Conservation (phyloP, 179 eudicot genomes). For the Vitellaria paradoxa region DNA sequence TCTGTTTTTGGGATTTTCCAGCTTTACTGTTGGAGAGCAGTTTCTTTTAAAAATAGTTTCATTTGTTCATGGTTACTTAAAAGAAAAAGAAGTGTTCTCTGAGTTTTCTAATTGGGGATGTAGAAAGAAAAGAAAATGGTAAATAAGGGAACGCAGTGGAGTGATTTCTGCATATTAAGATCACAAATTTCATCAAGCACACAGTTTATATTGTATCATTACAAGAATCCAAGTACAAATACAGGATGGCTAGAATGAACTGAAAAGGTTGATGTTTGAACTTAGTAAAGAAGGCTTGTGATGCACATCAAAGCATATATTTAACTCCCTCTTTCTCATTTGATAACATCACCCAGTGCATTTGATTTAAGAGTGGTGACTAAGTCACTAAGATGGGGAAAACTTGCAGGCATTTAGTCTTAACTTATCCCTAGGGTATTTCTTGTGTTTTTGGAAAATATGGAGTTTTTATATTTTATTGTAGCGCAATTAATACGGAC, state of each 20-base stretch:
- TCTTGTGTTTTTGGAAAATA: no score
- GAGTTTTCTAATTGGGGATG: background rate
- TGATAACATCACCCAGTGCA: background rate
- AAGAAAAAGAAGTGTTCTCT: background rate
- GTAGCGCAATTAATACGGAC: no score
- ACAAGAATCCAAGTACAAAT: background rate
- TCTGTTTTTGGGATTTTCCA: background rate
- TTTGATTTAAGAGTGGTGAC: background rate
- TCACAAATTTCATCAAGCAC: background rate
- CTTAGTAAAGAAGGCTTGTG: background rate
- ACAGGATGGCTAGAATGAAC: slow-evolving; percentile 5
- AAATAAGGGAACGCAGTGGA: background rate
- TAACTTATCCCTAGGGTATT: no score
- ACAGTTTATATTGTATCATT: background rate
- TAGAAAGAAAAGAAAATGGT: background rate
- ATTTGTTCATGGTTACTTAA: background rate
- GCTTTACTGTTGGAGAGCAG: background rate
- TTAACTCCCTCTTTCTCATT: background rate
- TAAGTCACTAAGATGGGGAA: background rate
- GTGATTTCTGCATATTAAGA: background rate
- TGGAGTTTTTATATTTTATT: no score
- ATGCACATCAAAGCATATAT: background rate
- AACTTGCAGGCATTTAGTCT: no score
- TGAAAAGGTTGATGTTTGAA: background rate
- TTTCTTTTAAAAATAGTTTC: background rate